These are phyloP conservation scores for Tilletia setariae DNA, from an alignment of 1,284 basidiomycete species.

Conservation along the genomic window DNA sequence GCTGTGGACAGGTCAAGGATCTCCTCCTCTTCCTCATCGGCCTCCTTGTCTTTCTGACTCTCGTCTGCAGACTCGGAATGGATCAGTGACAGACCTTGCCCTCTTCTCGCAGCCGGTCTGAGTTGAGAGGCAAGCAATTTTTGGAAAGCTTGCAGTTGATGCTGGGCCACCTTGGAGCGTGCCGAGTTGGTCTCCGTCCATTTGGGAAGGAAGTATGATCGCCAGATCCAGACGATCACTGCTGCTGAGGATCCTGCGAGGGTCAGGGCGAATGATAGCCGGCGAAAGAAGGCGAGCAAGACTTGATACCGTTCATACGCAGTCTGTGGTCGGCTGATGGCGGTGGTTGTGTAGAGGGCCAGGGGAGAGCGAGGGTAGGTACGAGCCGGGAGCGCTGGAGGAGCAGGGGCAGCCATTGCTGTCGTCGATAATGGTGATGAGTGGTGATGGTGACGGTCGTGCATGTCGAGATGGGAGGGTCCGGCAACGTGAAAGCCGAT, in stretches of 20 bases:
- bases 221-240: constrained; percentile 5
- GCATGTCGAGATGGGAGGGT: neutral
- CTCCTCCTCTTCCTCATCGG: neutral
- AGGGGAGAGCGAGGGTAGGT: constrained; percentile 11
- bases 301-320: constrained; percentile 10
- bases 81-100: neutral
- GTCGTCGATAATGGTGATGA: neutral
- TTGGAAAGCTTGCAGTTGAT: neutral
- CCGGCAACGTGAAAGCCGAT: neutral
- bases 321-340: neutral
- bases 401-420: neutral
- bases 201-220: neutral
- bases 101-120: neutral
- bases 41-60: neutral
- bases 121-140: neutral
- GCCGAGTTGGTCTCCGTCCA: constrained; percentile 11
- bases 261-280: constrained; percentile 5
- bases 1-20: constrained; percentile 6
- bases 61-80: neutral
- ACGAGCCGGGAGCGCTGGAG: neutral
- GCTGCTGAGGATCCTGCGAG: neutral
- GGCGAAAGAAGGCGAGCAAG: constrained; percentile 13
- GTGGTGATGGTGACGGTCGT: neutral
- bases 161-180: neutral
- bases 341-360: constrained; percentile 4